Evolutionary conservation across 257 asterid species (phyloP), one percentile per base, ranked within the genome.

Genomic region (Solanum okadae): DNA sequence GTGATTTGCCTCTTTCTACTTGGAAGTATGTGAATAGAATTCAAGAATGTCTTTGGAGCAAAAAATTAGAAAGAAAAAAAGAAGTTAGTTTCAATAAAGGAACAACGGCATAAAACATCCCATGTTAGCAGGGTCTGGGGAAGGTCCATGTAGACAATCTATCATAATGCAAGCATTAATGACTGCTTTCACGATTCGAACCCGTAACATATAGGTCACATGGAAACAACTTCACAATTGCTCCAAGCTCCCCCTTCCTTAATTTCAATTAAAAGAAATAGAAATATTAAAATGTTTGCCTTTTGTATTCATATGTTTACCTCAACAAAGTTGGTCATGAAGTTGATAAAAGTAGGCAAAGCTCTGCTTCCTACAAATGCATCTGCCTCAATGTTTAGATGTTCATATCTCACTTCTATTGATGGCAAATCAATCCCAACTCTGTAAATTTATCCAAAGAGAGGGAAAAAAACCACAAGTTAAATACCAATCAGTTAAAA

Each of bases 1-100:
- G 95, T 89, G 23, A 94, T 87, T 0, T 93, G 91, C 89, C 90
- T 94, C 89, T 93, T 94, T 49, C 92, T 88, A 71, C 92, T 93
- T 3, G 93, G 91, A 34, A 92, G 90, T 12, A 93, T 68, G 44
- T 89, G 93, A 34, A 94, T 91, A 33, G 90, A 92, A 82, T 9
- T 81, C 86, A 81, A 81, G 68, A 81, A 16, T 46, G 86, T 29
- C 86, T 81, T 11, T 38, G 59, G 22, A 77, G 1, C 12, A 38
- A 46, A 81, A 15, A 29, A 14, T 7, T 42, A n/a, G 63, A 25
- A 78, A 25, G 18, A n/a, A n/a, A 40, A 13, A 25, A 40, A 77
- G 11, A 71, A 42, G 63, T 78, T 8, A 78, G 84, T 42, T 42
- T 40, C 25, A 42, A 42, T 4, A 63, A 52, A 52, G 63, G 4